Percentiles rank a stretch among this genome's conserved stretches.
These are phyloP conservation scores for Phytophthora pisi DNA, from an alignment of 352 stramenopile genomes.

Conservation along the genomic window DNA sequence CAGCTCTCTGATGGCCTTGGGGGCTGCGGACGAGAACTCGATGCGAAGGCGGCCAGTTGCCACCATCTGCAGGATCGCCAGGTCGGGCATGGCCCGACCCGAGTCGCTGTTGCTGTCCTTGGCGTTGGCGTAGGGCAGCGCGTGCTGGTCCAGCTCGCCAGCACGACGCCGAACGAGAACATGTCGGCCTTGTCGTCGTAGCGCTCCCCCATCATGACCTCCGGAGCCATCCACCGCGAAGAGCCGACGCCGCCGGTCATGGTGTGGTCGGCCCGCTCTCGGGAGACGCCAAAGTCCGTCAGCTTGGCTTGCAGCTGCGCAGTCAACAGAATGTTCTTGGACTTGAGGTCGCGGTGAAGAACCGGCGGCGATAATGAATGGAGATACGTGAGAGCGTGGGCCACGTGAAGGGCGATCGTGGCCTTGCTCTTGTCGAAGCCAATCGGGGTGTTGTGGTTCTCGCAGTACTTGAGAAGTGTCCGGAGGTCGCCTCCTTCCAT, in stretches of 20 bases:
- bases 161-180: constrained; percentile 53
- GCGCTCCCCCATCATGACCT: constrained; percentile 49
- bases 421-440: constrained; percentile 37
- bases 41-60: constrained; percentile 43
- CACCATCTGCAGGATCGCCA: constrained; percentile 56
- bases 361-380: constrained; percentile 42
- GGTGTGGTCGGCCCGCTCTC: constrained; percentile 37
- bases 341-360: constrained; percentile 43
- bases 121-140: constrained; percentile 37
- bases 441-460: constrained; percentile 32
- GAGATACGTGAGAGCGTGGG: constrained; percentile 45
- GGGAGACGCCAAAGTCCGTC: constrained; percentile 45
- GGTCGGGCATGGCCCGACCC: constrained; percentile 32
- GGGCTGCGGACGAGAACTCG: constrained; percentile 38
- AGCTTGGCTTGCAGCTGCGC: constrained; percentile 35
- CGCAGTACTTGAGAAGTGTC: constrained; percentile 35
- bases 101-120: constrained; percentile 31
- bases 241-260: constrained; percentile 49
- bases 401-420: constrained; percentile 39
- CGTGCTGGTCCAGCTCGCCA: constrained; percentile 47
- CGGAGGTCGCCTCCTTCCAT: constrained; percentile 54
- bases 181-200: constrained; percentile 57
- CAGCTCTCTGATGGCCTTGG: constrained; percentile 33
- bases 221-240: constrained; percentile 50
- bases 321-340: constrained; percentile 45